phyloP scores from a whole-genome alignment of 1,284 basidiomycete genomes.

The Apiotrichum porosum region DNA sequence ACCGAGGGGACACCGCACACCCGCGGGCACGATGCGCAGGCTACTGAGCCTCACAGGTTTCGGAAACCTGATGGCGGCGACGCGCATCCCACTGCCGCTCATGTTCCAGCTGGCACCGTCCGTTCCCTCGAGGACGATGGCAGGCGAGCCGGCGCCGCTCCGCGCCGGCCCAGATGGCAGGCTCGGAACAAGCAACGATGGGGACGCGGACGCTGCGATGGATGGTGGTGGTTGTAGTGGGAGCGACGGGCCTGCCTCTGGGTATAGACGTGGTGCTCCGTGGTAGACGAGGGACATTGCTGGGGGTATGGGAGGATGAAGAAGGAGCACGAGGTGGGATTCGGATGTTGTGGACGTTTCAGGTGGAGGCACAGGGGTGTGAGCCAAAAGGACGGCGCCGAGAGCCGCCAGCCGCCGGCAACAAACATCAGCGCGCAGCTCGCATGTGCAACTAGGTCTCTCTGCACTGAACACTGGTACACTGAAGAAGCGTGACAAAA shows the following conservation, averaged over 20 bases:
- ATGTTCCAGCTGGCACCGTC: background rate
- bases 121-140: background rate
- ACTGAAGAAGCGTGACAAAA: no score
- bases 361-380: no score
- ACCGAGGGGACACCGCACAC: constrained; percentile 2
- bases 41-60: constrained; percentile 3
- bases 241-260: background rate
- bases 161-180: background rate
- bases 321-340: no score
- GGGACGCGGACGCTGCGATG: background rate
- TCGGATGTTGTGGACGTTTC: no score
- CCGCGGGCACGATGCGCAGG: constrained; percentile 6
- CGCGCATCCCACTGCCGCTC: background rate
- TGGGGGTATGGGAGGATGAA: no score
- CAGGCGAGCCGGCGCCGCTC: background rate
- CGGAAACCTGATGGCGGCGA: constrained; percentile 10
- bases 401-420: no score
- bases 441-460: no score
- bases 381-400: no score
- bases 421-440: no score
- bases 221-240: background rate
- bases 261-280: constrained; percentile 10
- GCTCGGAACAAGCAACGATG: background rate
- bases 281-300: constrained; percentile 9
- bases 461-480: no score